Conservation (phyloP, 108 stramenopile genomes). For the Nitzschia sp. region DNA sequence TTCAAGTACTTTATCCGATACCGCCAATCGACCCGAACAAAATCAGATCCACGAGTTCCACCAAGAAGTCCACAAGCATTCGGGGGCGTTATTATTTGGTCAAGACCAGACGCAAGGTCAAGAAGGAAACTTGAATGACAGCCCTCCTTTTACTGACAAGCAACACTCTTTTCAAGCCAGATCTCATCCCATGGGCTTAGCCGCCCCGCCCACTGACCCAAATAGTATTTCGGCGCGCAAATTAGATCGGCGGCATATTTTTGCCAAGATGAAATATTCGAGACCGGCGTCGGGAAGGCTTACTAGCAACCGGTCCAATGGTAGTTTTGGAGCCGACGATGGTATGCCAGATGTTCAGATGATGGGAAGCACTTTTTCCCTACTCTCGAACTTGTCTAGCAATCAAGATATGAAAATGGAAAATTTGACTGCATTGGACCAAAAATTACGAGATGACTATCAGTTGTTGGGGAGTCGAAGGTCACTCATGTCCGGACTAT, state of each 20-base stretch:
- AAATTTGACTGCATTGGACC: conserved; percentile 6
- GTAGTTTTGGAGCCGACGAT: conserved; percentile 10
- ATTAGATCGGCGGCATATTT: conserved; percentile 33
- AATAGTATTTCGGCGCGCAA: background rate
- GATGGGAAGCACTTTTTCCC: conserved; percentile 34
- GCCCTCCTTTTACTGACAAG: no score
- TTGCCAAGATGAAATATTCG: conserved; percentile 46
- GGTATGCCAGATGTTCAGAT: conserved; percentile 55
- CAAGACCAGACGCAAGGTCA: no score
- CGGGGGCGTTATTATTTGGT: no score
- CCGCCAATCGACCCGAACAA: no score
- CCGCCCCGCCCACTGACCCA: no score
- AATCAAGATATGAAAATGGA: conserved; percentile 12
- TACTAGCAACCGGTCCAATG: background rate
- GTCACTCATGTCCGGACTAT: conserved; percentile 55
- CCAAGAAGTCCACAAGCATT: no score
- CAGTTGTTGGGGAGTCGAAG: conserved; percentile 31
- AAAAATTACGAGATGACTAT: background rate
- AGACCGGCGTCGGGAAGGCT: conserved; percentile 16
- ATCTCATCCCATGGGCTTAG: no score
- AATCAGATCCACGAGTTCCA: no score
- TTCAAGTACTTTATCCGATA: no score
- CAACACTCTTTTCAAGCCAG: no score
- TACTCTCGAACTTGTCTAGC: conserved; percentile 27
- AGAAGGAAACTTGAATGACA: no score